phyloP scores from a whole-genome alignment of 2,329 filamentous ascomycete species.

The Neonectria sp. region DNA sequence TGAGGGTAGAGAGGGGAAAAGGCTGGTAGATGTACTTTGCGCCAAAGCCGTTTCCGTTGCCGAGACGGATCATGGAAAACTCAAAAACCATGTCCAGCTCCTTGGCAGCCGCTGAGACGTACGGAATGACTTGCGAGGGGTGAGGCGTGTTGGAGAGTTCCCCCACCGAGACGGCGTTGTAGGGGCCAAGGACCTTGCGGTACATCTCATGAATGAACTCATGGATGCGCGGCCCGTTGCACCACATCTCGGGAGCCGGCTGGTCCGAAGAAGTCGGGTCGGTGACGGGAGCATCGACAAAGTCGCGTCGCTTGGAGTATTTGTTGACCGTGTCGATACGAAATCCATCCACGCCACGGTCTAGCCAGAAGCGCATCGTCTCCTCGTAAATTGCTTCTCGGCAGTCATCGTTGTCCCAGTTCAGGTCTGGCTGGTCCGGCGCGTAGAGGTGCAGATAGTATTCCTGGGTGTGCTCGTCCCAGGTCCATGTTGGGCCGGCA shows the following conservation, averaged over 20 bases:
- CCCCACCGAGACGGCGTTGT: constrained; percentile 74
- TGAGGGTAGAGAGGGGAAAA: constrained; percentile 61
- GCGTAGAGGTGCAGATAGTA: constrained; percentile 76
- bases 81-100: constrained; percentile 76
- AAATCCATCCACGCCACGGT: constrained; percentile 76
- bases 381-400: constrained; percentile 76
- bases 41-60: constrained; percentile 61
- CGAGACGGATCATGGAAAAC: constrained; percentile 71
- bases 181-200: constrained; percentile 64
- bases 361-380: constrained; percentile 81
- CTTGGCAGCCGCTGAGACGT: constrained; percentile 66
- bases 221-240: constrained; percentile 74
- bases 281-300: constrained; percentile 66
- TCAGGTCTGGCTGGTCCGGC: constrained; percentile 81
- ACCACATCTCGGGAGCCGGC: constrained; percentile 66
- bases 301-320: constrained; percentile 72
- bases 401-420: constrained; percentile 80
- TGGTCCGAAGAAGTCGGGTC: constrained; percentile 56
- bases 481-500: constrained; percentile 66
- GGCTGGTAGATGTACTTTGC: constrained; percentile 66
- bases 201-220: constrained; percentile 75
- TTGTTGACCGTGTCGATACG: constrained; percentile 79
- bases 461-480: constrained; percentile 65
- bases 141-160: constrained; percentile 72
- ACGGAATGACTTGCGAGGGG: constrained; percentile 66